Conservation (phyloP, 306 rosid genomes). For the Trifolium repens region DNA sequence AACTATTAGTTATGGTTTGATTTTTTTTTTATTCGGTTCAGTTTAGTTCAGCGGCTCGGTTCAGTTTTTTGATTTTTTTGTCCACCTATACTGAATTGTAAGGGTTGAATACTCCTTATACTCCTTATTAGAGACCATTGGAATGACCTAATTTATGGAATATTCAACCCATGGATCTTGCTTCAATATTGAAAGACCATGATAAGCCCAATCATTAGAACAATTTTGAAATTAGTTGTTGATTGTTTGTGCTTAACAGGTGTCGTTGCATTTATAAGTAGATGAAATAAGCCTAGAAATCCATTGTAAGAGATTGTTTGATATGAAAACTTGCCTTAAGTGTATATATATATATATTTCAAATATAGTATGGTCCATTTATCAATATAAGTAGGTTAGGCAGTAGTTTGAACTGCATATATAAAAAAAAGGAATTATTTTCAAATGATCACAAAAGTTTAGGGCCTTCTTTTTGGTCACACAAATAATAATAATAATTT, state of each 20-base stretch:
- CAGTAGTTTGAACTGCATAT: not conserved
- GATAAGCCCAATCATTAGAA: not conserved
- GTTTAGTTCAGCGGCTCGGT: too few species aligned
- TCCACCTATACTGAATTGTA: too few species aligned
- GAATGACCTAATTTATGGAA: too few species aligned
- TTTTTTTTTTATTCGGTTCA: too few species aligned
- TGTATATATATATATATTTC: not conserved
- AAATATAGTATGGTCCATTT: constrained; percentile 36
- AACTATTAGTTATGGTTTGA: too few species aligned
- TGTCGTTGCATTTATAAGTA: constrained; percentile 28
- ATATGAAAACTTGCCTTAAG: not conserved
- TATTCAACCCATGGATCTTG: not conserved
- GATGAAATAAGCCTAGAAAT: constrained; percentile 6
- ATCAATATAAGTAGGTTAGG: not conserved
- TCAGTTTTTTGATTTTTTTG: too few species aligned
- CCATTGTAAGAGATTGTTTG: not conserved
- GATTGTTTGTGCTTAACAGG: constrained; percentile 16
- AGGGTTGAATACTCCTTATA: too few species aligned
- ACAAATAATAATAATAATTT: too few species aligned
- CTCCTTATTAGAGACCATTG: too few species aligned
- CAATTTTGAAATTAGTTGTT: not conserved
- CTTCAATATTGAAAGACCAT: not conserved
- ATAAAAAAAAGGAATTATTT: too few species aligned
- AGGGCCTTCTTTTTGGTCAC: too few species aligned
- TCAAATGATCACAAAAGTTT: too few species aligned